A percentile compares a stretch with the other conserved stretches of the same genome.
Evolutionary conservation across 176 grass and related monocot species (phyloP).

Genomic region (Lolium perenne): DNA sequence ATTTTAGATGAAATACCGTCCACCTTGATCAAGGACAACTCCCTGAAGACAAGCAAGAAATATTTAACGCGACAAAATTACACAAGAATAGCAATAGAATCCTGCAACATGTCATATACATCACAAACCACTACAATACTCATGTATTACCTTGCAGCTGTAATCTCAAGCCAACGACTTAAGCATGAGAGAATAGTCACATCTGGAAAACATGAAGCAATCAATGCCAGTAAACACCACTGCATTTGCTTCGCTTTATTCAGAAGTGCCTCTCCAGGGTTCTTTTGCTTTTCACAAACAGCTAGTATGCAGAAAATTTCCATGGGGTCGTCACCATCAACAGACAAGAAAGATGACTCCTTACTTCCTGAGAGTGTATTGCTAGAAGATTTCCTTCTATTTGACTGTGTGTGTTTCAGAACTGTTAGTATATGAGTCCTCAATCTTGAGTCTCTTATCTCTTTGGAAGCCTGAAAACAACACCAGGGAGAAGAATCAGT

Average conservation of each 20-base stretch:
- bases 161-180: slow-evolving; percentile 96
- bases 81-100: slow-evolving; percentile 43
- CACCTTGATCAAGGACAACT: slow-evolving; percentile 75
- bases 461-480: slow-evolving; percentile 76
- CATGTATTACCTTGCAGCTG: slow-evolving; percentile 70
- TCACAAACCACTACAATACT: neutral
- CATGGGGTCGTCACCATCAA: slow-evolving; percentile 54
- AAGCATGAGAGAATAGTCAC: slow-evolving; percentile 78
- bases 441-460: slow-evolving; percentile 81
- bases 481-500: slow-evolving; percentile 49
- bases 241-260: slow-evolving; percentile 82
- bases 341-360: slow-evolving; percentile 46
- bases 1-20: slow-evolving; percentile 75
- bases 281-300: slow-evolving; percentile 86
- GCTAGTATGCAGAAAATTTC: slow-evolving; percentile 88
- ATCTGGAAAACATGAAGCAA: slow-evolving; percentile 94
- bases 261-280: slow-evolving; percentile 83
- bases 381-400: slow-evolving; percentile 66
- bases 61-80: slow-evolving; percentile 41
- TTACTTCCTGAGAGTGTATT: slow-evolving; percentile 58
- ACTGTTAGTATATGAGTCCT: slow-evolving; percentile 87
- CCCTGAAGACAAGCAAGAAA: slow-evolving; percentile 49
- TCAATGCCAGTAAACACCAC: slow-evolving; percentile 85
- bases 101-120: slow-evolving; percentile 40
- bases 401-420: slow-evolving; percentile 68